Evolutionary conservation across 441 rosid genomes (phyloP), one percentile per base, ranked within the genome.

Genomic region (Pelargonium citronellum): DNA sequence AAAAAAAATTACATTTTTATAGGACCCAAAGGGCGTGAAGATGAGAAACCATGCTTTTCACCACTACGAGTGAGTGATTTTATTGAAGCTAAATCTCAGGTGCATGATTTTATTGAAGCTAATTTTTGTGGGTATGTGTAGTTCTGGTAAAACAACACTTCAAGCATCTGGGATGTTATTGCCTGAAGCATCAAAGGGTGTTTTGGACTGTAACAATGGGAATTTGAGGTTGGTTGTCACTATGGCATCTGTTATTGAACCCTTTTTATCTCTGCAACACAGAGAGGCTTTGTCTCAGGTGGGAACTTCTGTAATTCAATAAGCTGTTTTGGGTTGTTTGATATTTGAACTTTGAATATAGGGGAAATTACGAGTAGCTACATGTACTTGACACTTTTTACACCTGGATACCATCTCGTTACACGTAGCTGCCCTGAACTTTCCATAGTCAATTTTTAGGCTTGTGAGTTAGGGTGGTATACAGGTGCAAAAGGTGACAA

Each of bases 11-110:
- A 4, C 58, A 13, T 37, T 72, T 27, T 63, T 69, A 41, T 74
- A 92, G 97, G 99, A 95, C 43, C 98, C 98, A 0, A 90, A 88
- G 78, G 91, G 98, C 47, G 46, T 89, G 75, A 92, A 92, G 91
- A 90, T 92, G 98, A 81, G 91, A 73, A 85, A 83, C 19, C 96
- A 90, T 72, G 99, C 99, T 72, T 95, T 91, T 71, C 97, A 92
- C 70, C 95, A 84, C 61, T 90, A 85, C 79, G 77, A 80, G 98
- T 95, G 69, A 83, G 91, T 80, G 39, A 12, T 30, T 60, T 80
- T 27, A 9, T 30, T 58, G 4, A 30, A 57, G 27, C 62, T 39
- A 4, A 10, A 8, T 16, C 17, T 19, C 16, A 10, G 68, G 7
- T 43, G 16, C 49, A 0, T 13, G 7, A 2, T 49, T 51, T 3